Conservation (phyloP, 805 yeast species). For the Candida saitoana region DNA sequence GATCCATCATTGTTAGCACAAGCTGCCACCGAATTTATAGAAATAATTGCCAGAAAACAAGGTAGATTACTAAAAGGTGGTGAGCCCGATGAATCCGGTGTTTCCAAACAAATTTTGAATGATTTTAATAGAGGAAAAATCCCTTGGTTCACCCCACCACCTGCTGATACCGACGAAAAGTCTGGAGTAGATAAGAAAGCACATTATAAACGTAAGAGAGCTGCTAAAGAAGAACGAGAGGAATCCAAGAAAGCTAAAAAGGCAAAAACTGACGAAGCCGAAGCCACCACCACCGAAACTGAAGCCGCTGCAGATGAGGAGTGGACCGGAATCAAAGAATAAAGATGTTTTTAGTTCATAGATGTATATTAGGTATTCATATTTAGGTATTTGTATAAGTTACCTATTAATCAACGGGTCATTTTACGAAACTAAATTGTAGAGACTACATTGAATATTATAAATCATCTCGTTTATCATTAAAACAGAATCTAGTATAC, state of each 20-base stretch:
- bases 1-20: constrained; percentile 44
- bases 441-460: neutral
- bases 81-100: constrained; percentile 94
- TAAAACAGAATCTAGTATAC: constrained; percentile 4
- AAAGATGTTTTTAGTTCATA: constrained; percentile 6
- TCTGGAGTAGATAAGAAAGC: constrained; percentile 57
- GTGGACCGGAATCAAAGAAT: constrained; percentile 27
- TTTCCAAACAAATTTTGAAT: constrained; percentile 82
- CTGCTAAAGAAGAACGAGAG: constrained; percentile 41
- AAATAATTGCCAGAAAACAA: constrained; percentile 84
- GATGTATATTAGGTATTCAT: constrained; percentile 4
- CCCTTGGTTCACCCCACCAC: constrained; percentile 97
- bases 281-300: constrained; percentile 16
- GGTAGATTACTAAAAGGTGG: constrained; percentile 96
- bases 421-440: neutral
- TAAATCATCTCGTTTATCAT: constrained; percentile 1
- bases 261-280: constrained; percentile 19
- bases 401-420: constrained; percentile 4
- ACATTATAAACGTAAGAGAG: constrained; percentile 49
- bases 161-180: constrained; percentile 59
- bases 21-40: constrained; percentile 67
- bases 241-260: constrained; percentile 20
- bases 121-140: constrained; percentile 97
- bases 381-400: constrained; percentile 2
- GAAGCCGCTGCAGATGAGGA: constrained; percentile 17